phyloP scores from a whole-genome alignment of 139 green algal species.

The Prasinococcaceae sp. region DNA sequence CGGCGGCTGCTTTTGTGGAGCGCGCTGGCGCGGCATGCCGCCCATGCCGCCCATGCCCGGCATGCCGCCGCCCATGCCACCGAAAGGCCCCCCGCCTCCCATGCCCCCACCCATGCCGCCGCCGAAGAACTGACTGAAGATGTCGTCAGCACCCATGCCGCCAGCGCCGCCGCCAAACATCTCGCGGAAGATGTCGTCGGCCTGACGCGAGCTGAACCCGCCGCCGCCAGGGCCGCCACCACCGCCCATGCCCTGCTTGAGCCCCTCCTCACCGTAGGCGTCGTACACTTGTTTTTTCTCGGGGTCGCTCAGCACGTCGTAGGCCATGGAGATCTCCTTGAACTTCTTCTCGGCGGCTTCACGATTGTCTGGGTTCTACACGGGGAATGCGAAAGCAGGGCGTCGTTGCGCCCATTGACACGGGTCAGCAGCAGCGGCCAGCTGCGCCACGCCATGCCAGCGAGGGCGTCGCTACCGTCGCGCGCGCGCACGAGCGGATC shows the following conservation, averaged over 20 bases:
- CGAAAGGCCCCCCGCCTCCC: slow-evolving; percentile 11
- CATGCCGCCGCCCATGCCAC: slow-evolving; percentile 6
- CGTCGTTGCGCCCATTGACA: neutral
- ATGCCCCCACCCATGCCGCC: slow-evolving; percentile 12
- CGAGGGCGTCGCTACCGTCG: neutral
- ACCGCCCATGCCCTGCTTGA: slow-evolving; percentile 23
- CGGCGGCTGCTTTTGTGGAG: slow-evolving; percentile 13
- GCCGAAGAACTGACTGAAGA: no score
- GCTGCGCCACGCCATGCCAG: neutral
- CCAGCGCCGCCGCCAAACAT: slow-evolving; percentile 25
- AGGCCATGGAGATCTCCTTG: slow-evolving; percentile 30
- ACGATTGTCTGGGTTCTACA: slow-evolving; percentile 25
- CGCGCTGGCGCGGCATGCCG: neutral
- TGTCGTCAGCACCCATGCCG: slow-evolving; percentile 8
- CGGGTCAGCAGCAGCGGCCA: slow-evolving; percentile 1
- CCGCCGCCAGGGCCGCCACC: neutral
- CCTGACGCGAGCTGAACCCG: slow-evolving; percentile 9
- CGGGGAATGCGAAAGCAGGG: no score
- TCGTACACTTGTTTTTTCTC: slow-evolving; percentile 29
- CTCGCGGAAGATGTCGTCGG: slow-evolving; percentile 29
- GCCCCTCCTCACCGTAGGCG: slow-evolving; percentile 28
- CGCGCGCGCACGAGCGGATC: slow-evolving; percentile 3
- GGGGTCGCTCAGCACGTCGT: slow-evolving; percentile 33
- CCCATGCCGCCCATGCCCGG: neutral
- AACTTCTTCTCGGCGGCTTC: slow-evolving; percentile 23